phyloP scores from a whole-genome alignment of 768 basidiomycete genomes.

The Amanita pseudoporphyria region DNA sequence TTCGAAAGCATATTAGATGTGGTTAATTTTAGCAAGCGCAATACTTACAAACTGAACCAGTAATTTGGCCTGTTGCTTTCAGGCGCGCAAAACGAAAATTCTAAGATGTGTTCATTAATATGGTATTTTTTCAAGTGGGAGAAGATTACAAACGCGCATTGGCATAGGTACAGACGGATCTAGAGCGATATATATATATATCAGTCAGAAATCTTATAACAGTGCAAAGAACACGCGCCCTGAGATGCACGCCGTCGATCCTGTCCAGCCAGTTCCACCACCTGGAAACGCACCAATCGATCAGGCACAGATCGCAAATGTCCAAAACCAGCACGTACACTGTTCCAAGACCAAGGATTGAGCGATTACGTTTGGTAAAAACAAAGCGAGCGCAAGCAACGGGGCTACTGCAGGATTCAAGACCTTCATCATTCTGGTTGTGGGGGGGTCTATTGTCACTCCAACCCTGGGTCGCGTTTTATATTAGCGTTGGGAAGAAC shows the following conservation, averaged over 20 bases:
- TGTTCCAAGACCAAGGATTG: not conserved
- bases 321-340: not conserved
- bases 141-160: not conserved
- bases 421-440: no score
- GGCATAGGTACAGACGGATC: not conserved
- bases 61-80: slow-evolving; percentile 21
- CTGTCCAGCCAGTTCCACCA: slow-evolving; percentile 25
- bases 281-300: not conserved
- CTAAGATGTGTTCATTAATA: not conserved
- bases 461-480: no score
- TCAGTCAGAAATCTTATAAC: not conserved
- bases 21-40: not conserved
- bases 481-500: no score
- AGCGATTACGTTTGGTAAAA: not conserved
- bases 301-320: no score
- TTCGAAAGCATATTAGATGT: not conserved
- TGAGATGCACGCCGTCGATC: slow-evolving; percentile 30
- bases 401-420: no score
- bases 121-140: no score
- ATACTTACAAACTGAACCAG: slow-evolving; percentile 50
- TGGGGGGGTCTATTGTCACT: no score
- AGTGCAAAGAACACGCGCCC: slow-evolving; percentile 18
- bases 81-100: not conserved
- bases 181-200: not conserved
- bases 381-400: not conserved